Conservation (phyloP, 768 basidiomycete genomes). For the Amanita molliuscula region DNA sequence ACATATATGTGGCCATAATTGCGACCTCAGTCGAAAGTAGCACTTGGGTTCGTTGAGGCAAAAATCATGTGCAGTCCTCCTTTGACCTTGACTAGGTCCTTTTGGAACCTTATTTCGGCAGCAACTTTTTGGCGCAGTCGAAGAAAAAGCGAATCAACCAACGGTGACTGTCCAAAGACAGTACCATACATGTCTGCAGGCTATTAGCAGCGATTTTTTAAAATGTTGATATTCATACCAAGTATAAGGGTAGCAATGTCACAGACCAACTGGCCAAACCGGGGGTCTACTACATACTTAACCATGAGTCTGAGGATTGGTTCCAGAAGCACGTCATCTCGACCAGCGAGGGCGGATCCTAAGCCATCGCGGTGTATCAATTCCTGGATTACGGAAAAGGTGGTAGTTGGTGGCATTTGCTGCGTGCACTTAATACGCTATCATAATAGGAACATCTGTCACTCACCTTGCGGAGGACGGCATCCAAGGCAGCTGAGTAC, state of each 20-base stretch:
- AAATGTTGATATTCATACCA: conserved; percentile 41
- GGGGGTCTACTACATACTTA: conserved; percentile 79
- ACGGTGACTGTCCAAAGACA: conserved; percentile 87
- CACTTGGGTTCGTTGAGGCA: conserved; percentile 32
- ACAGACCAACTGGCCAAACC: conserved; percentile 85
- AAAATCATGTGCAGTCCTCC: conserved; percentile 91
- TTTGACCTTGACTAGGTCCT: conserved; percentile 69
- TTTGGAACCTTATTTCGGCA: conserved; percentile 81
- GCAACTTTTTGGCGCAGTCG: conserved; percentile 77
- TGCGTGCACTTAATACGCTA: conserved; percentile 19
- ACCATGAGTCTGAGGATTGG: conserved; percentile 82
- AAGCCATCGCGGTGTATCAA: conserved; percentile 88
- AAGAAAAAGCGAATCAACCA: conserved; percentile 80
- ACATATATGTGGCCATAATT: neutral
- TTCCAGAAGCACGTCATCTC: conserved; percentile 90
- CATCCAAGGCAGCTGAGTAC: conserved; percentile 90
- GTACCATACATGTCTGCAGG: conserved; percentile 79
- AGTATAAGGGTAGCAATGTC: conserved; percentile 75
- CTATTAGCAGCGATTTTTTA: conserved; percentile 4
- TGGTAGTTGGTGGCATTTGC: conserved; percentile 75
- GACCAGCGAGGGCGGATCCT: conserved; percentile 72
- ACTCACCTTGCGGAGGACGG: conserved; percentile 72
- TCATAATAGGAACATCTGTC: neutral
- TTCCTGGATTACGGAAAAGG: conserved; percentile 89
- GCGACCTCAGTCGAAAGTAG: conserved; percentile 6